Percentiles rank a stretch among this genome's conserved stretches.
Conservation (phyloP, 345 rosid genomes). For the Hibiscus mutabilis region DNA sequence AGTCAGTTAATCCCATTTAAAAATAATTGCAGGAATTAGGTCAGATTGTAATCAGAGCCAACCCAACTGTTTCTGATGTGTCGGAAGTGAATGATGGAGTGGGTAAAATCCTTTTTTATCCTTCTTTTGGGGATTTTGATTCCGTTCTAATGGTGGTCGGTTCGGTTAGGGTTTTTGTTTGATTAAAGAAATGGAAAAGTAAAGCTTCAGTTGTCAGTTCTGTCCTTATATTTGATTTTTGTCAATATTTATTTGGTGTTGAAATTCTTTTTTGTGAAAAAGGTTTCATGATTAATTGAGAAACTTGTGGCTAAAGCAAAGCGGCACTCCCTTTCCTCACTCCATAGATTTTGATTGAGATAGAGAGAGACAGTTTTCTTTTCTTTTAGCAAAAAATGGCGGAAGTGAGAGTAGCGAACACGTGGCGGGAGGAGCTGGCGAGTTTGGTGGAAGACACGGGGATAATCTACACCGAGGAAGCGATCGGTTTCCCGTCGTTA, state of each 20-base stretch:
- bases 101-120: constrained; percentile 4
- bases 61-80: constrained; percentile 31
- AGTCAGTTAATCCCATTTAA: background rate
- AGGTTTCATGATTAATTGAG: background rate
- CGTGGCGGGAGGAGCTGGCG: constrained; percentile 77
- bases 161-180: constrained; percentile 12
- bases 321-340: background rate
- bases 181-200: constrained; percentile 19
- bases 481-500: constrained; percentile 23
- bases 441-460: constrained; percentile 53
- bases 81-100: constrained; percentile 16
- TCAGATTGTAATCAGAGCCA: constrained; percentile 25
- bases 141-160: constrained; percentile 35
- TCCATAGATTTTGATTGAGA: constrained; percentile 7
- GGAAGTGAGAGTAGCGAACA: constrained; percentile 39
- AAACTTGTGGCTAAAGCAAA: constrained; percentile 17
- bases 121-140: constrained; percentile 22
- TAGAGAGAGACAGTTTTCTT: background rate
- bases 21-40: background rate
- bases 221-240: constrained; percentile 16
- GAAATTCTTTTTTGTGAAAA: background rate
- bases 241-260: too few species aligned
- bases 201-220: constrained; percentile 34
- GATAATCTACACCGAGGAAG: constrained; percentile 35
- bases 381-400: constrained; percentile 31